Base-by-base conservation (phyloP, 177 flowering plant species). In the Vitis hybrid region DNA sequence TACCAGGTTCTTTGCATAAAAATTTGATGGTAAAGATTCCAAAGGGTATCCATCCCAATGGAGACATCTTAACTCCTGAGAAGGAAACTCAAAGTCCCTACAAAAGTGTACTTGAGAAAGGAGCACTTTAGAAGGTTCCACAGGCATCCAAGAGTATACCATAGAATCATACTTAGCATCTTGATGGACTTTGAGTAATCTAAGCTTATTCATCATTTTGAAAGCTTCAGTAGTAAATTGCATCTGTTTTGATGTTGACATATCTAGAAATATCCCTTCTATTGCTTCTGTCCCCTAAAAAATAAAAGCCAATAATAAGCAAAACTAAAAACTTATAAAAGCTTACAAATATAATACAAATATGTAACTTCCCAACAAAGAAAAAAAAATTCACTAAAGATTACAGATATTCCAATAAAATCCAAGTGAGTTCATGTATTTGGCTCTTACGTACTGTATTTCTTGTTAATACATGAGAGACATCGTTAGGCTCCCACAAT, bases 281-380 rank as follows among this genome's bases (percentile, higher is more conserved):
- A 73, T 52, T 67, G 53, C 61, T 50, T 53, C 55, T 1, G 71
- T 51, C 3, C 71, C 75, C 75, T 73, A 64, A 24, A 24, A 24
- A 24, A 47, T 1, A 65, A 55, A n/a, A 15, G 38, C 18, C 12
- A 18, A 44, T 24, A 5, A 44, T n/a, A 53, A 1, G 3, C 33
- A 12, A 51, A 65, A 19, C 8, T 24, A 2, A 24, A 24, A 24
- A 24, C 24, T 11, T 20, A 65, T 20, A 20, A 11, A 9, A 20
- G 28, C 28, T 24, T 24, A 24, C 28, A 24, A 24, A 9, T 24
- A 19, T 22, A 51, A 7, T 17, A 64, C 11, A 8, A 24, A 24
- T 24, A 24, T 24, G 4, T 24, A 24, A 24, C 28, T 24, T 24
- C 28, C 28, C 28, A 24, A 24, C 28, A 24, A 3, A 24, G 3